Evolutionary conservation across 208 protist species (phyloP).

Genomic region (Trypanosoma platydactyli): DNA sequence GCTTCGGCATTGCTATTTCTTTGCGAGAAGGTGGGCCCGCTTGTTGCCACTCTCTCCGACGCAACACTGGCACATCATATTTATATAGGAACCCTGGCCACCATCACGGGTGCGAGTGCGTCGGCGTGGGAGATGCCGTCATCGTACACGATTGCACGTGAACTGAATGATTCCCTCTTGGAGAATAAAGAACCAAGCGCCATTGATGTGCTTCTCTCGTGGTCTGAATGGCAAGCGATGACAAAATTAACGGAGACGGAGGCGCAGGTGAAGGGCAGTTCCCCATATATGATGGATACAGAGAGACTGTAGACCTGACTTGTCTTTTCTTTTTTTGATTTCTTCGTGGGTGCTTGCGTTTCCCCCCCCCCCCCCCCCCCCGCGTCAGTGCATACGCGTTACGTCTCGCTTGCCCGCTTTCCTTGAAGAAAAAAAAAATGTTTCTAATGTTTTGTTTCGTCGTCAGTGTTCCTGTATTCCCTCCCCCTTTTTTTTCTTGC

Average conservation of each 20-base stretch:
- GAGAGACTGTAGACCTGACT: background rate
- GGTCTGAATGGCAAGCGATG: conserved; percentile 59
- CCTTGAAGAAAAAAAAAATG: no score
- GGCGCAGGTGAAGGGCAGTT: conserved; percentile 1
- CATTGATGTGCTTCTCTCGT: conserved; percentile 64
- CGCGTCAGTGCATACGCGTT: no score
- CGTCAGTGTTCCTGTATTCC: no score
- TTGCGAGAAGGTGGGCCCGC: conserved; percentile 39
- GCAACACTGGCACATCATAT: conserved; percentile 25
- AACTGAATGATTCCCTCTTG: conserved; percentile 72
- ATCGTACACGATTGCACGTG: conserved; percentile 35
- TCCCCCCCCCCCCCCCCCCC: no score
- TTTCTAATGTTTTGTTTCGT: no score
- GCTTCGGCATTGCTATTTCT: conserved; percentile 39
- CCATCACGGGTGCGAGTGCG: conserved; percentile 4
- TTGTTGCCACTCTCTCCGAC: conserved; percentile 42
- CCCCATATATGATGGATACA: background rate
- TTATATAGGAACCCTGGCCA: conserved; percentile 22
- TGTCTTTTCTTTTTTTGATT: conserved; percentile 16
- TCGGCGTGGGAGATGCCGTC: background rate
- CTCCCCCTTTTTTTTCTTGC: no score
- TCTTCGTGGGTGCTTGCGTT: conserved; percentile 19
- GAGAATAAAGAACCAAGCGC: conserved; percentile 35
- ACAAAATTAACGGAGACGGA: background rate
- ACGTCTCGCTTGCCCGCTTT: no score